phyloP scores from a whole-genome alignment of 2,329 filamentous ascomycete species.

The Penicillium psychrosexuale region DNA sequence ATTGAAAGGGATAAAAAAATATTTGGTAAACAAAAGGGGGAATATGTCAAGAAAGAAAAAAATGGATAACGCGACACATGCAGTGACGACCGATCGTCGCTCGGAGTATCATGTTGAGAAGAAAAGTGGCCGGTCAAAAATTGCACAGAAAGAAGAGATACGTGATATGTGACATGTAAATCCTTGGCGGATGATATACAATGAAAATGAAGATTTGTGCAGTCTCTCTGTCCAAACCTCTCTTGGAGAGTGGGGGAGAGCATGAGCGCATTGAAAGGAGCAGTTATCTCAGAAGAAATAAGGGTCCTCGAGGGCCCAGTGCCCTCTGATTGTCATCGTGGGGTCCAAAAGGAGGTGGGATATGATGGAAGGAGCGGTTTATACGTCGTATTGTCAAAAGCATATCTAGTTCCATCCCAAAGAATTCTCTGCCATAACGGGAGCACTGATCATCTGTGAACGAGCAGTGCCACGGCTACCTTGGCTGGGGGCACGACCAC shows the following conservation, averaged over 20 bases:
- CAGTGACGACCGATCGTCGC: constrained; percentile 10
- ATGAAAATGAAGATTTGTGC: constrained; percentile 26
- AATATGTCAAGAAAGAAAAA: constrained; percentile 32
- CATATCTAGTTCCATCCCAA: constrained; percentile 81
- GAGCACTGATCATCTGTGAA: constrained; percentile 76
- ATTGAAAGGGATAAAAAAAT: constrained; percentile 18
- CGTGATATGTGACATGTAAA: constrained; percentile 27
- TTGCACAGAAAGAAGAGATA: constrained; percentile 24
- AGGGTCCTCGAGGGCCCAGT: neutral
- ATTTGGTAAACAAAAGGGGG: constrained; percentile 33
- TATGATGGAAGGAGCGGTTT: constrained; percentile 7
- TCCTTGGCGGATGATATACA: constrained; percentile 23
- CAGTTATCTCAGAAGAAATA: neutral
- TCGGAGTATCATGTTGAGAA: constrained; percentile 23
- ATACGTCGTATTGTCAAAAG: constrained; percentile 15
- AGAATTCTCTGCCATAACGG: constrained; percentile 90
- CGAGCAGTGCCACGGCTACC: constrained; percentile 67
- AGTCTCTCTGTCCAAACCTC: constrained; percentile 14
- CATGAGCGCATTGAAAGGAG: neutral
- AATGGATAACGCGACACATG: constrained; percentile 21
- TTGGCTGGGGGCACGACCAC: constrained; percentile 53
- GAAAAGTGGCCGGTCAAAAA: constrained; percentile 23
- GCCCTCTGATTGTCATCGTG: constrained; percentile 4
- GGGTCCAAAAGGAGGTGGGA: constrained; percentile 3
- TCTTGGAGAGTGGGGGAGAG: neutral